These are phyloP conservation scores for Mortierella sp. DNA, from an alignment of 371 early-diverging fungal genomes.

Conservation along the genomic window DNA sequence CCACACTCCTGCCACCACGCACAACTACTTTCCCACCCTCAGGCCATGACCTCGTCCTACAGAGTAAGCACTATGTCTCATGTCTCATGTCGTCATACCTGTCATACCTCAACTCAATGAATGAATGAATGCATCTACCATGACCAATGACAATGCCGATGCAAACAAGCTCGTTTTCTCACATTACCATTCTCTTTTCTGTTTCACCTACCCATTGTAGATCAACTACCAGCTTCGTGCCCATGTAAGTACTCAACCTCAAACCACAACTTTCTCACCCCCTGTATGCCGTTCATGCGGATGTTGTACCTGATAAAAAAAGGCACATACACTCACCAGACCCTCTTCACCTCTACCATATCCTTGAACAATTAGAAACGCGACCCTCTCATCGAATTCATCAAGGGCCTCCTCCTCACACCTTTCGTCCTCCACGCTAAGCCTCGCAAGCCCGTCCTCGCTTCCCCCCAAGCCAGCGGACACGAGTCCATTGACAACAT, in stretches of 20 bases:
- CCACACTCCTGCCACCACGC: constrained; percentile 4
- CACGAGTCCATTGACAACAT: constrained; percentile 7
- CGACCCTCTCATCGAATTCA: constrained; percentile 86
- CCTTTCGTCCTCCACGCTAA: constrained; percentile 84
- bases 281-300: background rate
- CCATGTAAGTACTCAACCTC: constrained; percentile 61
- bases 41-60: constrained; percentile 57
- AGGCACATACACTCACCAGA: background rate
- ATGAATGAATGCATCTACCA: background rate
- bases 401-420: constrained; percentile 84
- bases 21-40: background rate
- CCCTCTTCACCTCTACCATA: background rate
- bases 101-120: constrained; percentile 8
- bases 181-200: background rate
- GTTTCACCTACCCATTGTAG: constrained; percentile 14
- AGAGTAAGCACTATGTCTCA: constrained; percentile 35
- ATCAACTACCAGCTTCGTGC: constrained; percentile 84
- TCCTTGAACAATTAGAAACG: constrained; percentile 64
- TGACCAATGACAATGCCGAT: background rate
- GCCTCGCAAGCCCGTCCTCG: constrained; percentile 61
- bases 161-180: background rate
- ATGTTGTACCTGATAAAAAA: background rate
- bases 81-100: background rate
- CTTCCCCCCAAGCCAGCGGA: constrained; percentile 15
- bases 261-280: background rate